These are phyloP conservation scores for Exophiala xenobiotica DNA, from an alignment of 2,329 filamentous ascomycete genomes.

Conservation along the genomic window DNA sequence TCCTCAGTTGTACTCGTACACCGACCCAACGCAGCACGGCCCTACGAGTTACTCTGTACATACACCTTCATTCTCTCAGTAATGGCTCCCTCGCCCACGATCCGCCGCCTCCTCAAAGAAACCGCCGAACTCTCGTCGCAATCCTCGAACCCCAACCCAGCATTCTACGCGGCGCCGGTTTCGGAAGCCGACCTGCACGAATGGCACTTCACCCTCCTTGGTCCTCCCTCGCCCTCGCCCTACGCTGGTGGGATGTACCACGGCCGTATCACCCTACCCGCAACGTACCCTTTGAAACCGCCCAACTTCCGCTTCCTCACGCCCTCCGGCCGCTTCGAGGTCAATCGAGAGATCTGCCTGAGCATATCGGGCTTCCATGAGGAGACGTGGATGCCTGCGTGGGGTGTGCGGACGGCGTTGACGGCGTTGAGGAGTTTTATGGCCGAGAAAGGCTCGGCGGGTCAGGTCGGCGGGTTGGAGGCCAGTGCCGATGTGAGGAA, in stretches of 20 bases:
- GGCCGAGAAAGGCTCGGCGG: slow-evolving; percentile 76
- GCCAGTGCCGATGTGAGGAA: slow-evolving; percentile 66
- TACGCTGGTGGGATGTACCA: slow-evolving; percentile 88
- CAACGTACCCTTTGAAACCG: slow-evolving; percentile 85
- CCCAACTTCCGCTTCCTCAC: slow-evolving; percentile 96
- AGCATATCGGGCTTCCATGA: slow-evolving; percentile 94
- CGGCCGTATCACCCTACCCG: slow-evolving; percentile 86
- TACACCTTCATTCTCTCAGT: background rate
- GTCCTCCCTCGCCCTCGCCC: slow-evolving; percentile 73
- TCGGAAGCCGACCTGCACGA: slow-evolving; percentile 91
- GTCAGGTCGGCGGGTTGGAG: slow-evolving; percentile 88
- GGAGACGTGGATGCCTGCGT: slow-evolving; percentile 97
- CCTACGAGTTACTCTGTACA: background rate
- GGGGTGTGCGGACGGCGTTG: slow-evolving; percentile 90
- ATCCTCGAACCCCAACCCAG: slow-evolving; percentile 71
- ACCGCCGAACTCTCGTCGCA: slow-evolving; percentile 77
- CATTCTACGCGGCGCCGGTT: slow-evolving; percentile 76
- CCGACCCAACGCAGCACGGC: background rate
- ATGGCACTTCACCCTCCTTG: slow-evolving; percentile 98
- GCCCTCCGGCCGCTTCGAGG: slow-evolving; percentile 87
- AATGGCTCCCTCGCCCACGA: slow-evolving; percentile 38
- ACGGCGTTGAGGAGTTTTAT: slow-evolving; percentile 81
- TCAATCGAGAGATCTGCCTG: slow-evolving; percentile 94
- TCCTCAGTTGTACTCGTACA: background rate
- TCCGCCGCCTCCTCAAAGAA: slow-evolving; percentile 65